Conservation (phyloP, 176 grass and related monocot genomes). For the Musa schizocarpa region DNA sequence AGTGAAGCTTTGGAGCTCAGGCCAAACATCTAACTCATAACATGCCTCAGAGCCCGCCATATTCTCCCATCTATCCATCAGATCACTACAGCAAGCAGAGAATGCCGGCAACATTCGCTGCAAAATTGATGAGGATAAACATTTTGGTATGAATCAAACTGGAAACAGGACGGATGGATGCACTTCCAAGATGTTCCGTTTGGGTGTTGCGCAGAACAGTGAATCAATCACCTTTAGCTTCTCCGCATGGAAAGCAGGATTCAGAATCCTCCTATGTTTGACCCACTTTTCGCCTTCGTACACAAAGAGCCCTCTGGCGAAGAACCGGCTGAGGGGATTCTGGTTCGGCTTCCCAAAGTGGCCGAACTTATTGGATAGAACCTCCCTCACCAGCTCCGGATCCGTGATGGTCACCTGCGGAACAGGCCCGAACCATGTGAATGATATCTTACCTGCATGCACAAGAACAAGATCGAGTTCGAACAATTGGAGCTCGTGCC, state of each 20-base stretch:
- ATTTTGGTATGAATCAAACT: neutral
- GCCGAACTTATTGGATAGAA: conserved; percentile 34
- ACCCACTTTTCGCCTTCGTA: conserved; percentile 18
- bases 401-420: conserved; percentile 38
- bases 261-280: conserved; percentile 19
- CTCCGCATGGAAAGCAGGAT: conserved; percentile 19
- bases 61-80: conserved; percentile 7
- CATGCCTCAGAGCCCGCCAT: neutral
- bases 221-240: conserved; percentile 10
- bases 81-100: conserved; percentile 2
- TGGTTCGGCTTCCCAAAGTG: conserved; percentile 23
- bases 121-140: neutral
- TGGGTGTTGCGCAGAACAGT: too few relatives aligned
- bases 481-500: neutral
- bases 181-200: too few relatives aligned
- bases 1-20: neutral
- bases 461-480: too few relatives aligned
- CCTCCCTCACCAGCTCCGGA: conserved; percentile 28
- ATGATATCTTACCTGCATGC: conserved; percentile 29
- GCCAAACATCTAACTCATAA: conserved; percentile 9
- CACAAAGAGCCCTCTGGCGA: neutral
- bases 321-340: neutral
- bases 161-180: neutral
- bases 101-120: conserved; percentile 10
- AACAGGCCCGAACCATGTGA: conserved; percentile 46